Evolutionary conservation across 2,329 filamentous ascomycete species (phyloP).

Genomic region (Aspergillus arachidicola): DNA sequence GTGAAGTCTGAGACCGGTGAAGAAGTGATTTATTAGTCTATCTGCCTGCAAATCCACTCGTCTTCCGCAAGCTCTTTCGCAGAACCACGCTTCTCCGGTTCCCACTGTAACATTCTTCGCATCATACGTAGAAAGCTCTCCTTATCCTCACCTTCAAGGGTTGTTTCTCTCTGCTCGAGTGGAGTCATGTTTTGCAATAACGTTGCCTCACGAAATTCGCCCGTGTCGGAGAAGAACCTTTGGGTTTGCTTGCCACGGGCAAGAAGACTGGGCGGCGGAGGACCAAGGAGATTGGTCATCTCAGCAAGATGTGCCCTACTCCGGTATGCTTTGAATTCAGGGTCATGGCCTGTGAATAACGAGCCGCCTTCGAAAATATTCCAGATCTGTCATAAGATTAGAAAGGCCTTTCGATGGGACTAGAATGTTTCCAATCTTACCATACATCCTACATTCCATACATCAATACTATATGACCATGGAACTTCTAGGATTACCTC

Average conservation of each 20-base stretch:
- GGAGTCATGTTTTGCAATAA: slow-evolving; percentile 9
- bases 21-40: too few relatives aligned
- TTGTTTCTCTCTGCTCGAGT: slow-evolving; percentile 42
- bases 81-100: slow-evolving; percentile 32
- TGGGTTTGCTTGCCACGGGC: slow-evolving; percentile 29
- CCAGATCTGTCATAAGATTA: slow-evolving; percentile 46
- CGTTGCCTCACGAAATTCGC: too few relatives aligned
- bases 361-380: slow-evolving; percentile 51
- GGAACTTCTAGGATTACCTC: slow-evolving; percentile 52
- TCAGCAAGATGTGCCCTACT: slow-evolving; percentile 53
- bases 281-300: slow-evolving; percentile 51
- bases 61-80: slow-evolving; percentile 32
- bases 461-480: slow-evolving; percentile 53
- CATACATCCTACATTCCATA: slow-evolving; percentile 58
- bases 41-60: slow-evolving; percentile 27
- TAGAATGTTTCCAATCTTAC: slow-evolving; percentile 32
- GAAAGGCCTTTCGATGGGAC: too few relatives aligned
- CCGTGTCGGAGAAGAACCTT: slow-evolving; percentile 42
- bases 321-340: slow-evolving; percentile 42
- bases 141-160: slow-evolving; percentile 38
- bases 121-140: slow-evolving; percentile 35
- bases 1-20: too few relatives aligned
- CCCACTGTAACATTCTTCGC: slow-evolving; percentile 43
- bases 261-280: slow-evolving; percentile 43
- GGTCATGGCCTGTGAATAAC: slow-evolving; percentile 48